Percentiles rank a stretch among this genome's conserved stretches.
These are phyloP conservation scores for Chrysoporthe cubensis DNA, from an alignment of 2,329 filamentous ascomycete species.

Conservation along the genomic window DNA sequence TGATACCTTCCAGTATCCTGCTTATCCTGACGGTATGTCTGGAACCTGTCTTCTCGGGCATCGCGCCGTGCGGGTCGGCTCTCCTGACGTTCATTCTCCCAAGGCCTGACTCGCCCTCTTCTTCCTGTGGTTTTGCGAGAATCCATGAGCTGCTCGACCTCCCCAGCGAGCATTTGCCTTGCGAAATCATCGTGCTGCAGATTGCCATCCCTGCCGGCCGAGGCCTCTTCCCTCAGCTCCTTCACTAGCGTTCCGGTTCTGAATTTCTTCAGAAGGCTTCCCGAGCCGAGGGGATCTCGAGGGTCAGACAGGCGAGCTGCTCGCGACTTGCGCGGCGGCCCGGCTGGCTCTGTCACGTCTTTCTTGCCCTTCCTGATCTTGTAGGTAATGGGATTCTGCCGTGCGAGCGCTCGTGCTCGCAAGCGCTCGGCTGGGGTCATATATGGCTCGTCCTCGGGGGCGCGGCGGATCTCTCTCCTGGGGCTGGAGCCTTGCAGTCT, in stretches of 20 bases:
- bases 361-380: slow-evolving; percentile 53
- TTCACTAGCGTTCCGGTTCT: slow-evolving; percentile 50
- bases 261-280: slow-evolving; percentile 58
- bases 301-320: slow-evolving; percentile 53
- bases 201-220: slow-evolving; percentile 21
- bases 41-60: not conserved
- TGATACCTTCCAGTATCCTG: not conserved
- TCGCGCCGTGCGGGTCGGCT: not conserved
- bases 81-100: not conserved
- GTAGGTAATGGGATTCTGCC: slow-evolving; percentile 32
- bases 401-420: slow-evolving; percentile 30
- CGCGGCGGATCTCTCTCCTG: slow-evolving; percentile 24
- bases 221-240: slow-evolving; percentile 33
- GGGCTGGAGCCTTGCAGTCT: slow-evolving; percentile 37
- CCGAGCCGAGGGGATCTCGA: slow-evolving; percentile 54
- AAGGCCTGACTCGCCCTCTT: not conserved
- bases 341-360: slow-evolving; percentile 50
- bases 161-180: slow-evolving; percentile 21
- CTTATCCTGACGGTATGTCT: not conserved
- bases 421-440: slow-evolving; percentile 34
- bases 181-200: slow-evolving; percentile 26
- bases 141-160: slow-evolving; percentile 4
- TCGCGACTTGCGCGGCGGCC: slow-evolving; percentile 25
- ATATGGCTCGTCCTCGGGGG: slow-evolving; percentile 19
- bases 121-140: slow-evolving; percentile 2